Evolutionary conservation across 495 filamentous ascomycete species (phyloP).

Genomic region (Neurospora sp.): DNA sequence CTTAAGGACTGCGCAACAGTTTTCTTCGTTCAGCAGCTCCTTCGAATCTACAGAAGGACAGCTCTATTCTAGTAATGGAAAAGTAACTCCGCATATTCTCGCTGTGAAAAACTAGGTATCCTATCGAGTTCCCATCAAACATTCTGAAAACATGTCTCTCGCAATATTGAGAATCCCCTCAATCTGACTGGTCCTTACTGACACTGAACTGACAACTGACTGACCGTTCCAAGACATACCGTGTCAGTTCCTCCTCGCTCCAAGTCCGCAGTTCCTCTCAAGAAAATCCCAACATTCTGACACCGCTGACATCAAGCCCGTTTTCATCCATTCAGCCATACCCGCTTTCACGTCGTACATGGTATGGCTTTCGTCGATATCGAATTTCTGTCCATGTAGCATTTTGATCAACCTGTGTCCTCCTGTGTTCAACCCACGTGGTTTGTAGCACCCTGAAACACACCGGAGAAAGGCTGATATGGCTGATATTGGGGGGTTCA

Average conservation of each 20-base stretch:
- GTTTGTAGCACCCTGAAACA: background rate
- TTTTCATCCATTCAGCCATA: background rate
- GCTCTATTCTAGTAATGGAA: background rate
- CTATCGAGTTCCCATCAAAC: background rate
- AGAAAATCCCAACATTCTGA: background rate
- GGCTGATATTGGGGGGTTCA: background rate
- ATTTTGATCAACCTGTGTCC: background rate
- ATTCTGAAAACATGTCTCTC: background rate
- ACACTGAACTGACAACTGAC: background rate
- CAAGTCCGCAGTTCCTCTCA: background rate
- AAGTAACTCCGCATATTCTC: background rate
- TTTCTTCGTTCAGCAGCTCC: background rate
- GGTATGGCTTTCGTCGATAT: background rate
- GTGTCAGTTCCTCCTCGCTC: background rate
- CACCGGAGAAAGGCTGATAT: background rate
- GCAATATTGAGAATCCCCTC: background rate
- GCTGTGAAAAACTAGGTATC: background rate
- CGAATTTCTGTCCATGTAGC: background rate
- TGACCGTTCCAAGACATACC: background rate
- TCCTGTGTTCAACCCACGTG: background rate
- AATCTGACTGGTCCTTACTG: background rate
- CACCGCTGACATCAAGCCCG: background rate
- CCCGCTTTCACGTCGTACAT: background rate
- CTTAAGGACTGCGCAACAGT: background rate
- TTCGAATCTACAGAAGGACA: background rate